Conservation (phyloP, 2,329 filamentous ascomycete genomes). For the Cercospora citrullina region DNA sequence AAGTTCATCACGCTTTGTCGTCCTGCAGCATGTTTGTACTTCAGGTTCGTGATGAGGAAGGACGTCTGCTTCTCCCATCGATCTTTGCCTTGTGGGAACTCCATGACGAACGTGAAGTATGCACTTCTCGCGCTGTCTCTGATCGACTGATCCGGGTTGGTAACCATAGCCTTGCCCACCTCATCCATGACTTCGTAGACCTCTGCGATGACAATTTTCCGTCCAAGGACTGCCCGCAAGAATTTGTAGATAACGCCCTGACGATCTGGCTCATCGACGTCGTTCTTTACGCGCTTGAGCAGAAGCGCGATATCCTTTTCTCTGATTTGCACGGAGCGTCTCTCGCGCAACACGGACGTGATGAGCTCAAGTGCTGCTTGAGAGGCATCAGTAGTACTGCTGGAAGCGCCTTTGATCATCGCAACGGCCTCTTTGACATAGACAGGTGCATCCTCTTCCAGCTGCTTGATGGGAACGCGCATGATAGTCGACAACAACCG, state of each 20-base stretch:
- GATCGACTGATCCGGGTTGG: constrained; percentile 85
- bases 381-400: constrained; percentile 77
- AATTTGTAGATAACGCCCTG: constrained; percentile 96
- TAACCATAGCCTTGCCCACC: constrained; percentile 90
- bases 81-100: constrained; percentile 89
- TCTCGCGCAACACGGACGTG: constrained; percentile 79
- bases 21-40: constrained; percentile 85
- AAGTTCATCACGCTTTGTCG: constrained; percentile 92
- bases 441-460: constrained; percentile 70
- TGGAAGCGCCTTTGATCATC: constrained; percentile 72
- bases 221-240: constrained; percentile 78
- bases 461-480: constrained; percentile 72
- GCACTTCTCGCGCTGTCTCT: constrained; percentile 83
- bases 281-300: constrained; percentile 76
- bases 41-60: constrained; percentile 86
- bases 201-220: constrained; percentile 79
- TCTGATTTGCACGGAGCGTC: constrained; percentile 72
- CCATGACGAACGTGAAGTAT: constrained; percentile 90
- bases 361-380: constrained; percentile 89
- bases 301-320: constrained; percentile 81
- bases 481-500: constrained; percentile 81
- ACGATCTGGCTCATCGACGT: constrained; percentile 88
- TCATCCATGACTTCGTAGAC: constrained; percentile 92
- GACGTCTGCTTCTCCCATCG: constrained; percentile 85
- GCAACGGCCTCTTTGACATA: constrained; percentile 84